Evolutionary conservation across 202 grass and related monocot species (phyloP).

Genomic region (Carex arenaria): DNA sequence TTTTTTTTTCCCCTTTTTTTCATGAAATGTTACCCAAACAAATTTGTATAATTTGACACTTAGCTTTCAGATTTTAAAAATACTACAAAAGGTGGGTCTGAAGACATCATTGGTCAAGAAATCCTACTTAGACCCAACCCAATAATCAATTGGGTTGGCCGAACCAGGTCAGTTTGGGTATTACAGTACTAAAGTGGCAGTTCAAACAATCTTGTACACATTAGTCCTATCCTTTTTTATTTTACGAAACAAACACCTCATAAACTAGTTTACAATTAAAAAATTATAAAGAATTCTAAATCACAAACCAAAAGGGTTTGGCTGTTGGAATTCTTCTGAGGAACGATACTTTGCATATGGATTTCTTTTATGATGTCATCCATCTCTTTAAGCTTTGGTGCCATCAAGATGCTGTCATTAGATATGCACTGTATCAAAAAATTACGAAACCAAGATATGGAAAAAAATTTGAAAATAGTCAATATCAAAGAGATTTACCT

Average conservation of each 20-base stretch:
- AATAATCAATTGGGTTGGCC: background rate
- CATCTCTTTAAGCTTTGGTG: conserved; percentile 91
- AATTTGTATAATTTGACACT: background rate
- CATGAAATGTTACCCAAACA: background rate
- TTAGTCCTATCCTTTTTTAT: background rate
- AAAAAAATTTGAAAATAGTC: background rate
- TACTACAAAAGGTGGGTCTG: background rate
- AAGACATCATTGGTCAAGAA: background rate
- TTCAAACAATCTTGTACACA: background rate
- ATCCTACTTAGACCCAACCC: background rate
- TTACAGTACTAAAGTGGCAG: background rate
- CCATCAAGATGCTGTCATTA: conserved; percentile 63
- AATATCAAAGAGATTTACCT: conserved; percentile 41
- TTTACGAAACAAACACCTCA: background rate
- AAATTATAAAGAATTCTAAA: background rate
- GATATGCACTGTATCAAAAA: conserved; percentile 27
- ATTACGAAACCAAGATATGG: background rate
- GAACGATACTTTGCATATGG: conserved; percentile 32
- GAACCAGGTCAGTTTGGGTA: background rate
- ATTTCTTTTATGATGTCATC: conserved; percentile 81
- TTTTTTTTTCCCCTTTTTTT: background rate
- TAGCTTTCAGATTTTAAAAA: background rate
- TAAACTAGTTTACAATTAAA: background rate
- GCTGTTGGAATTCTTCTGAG: conserved; percentile 34
- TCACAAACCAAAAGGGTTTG: conserved; percentile 68